Base-by-base conservation (phyloP, 2,329 filamentous ascomycete species). In the Nemania diffusa region DNA sequence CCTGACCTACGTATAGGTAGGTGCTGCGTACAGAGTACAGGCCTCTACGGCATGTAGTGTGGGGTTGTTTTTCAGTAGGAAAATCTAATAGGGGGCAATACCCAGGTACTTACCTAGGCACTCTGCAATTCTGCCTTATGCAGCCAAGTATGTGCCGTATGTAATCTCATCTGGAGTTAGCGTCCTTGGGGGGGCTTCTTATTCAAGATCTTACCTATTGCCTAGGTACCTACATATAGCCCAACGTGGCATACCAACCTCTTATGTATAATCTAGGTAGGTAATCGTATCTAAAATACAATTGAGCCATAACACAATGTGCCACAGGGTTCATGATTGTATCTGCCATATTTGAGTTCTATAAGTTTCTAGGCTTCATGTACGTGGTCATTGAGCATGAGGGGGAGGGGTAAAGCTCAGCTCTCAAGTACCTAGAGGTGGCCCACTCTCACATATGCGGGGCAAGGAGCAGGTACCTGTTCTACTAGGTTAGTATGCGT, bases 1-100 rank as follows among this genome's bases (percentile, higher is more conserved):
- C n/a, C n/a, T n/a, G n/a, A n/a, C n/a, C 29, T 5, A 32, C 9
- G 9, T 32, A 5, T 32, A 32, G 29, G 29, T 32, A 32, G 29
- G 29, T n/a, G n/a, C n/a, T n/a, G n/a, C n/a, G n/a, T n/a, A n/a
- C n/a, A n/a, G n/a, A n/a, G n/a, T n/a, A n/a, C n/a, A n/a, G n/a
- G n/a, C 37, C 17, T 13, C 37, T 40, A 11, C 15, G 5, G 13
- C 8, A 17, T 15, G 37, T 40, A 32, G 24, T 52, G 57, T 61
- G 57, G 57, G 57, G 57, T 60, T 9, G 27, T 51, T 61, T 51
- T 44, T 44, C 32, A 61, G 57, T 46, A 52, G 48, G 4, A 51
- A 61, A 42, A 27, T 60, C 5, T 27, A 11, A 48, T 50, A 17
- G 40, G 53, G 40, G 50, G 50, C 34, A 40, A 15, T 20, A 40